Evolutionary conservation across 495 filamentous ascomycete genomes (phyloP).

Genomic region (Neurospora sublineolata): DNA sequence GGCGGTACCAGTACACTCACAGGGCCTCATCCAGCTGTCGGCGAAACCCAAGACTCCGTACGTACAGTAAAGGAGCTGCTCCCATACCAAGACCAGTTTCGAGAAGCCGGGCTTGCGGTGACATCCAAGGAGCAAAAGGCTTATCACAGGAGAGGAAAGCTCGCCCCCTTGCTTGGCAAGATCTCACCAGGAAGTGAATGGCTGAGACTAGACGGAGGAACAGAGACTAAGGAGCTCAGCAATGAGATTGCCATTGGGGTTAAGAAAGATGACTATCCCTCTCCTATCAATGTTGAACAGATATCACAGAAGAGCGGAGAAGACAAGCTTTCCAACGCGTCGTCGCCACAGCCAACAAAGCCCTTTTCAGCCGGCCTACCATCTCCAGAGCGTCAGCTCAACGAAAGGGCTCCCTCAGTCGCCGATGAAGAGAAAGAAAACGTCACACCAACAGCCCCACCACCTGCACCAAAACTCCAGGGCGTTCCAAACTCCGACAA

Average conservation of each 20-base stretch:
- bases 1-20: slow-evolving; percentile 11
- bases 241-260: slow-evolving; percentile 8
- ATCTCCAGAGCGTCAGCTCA: neutral
- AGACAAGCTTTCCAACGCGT: neutral
- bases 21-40: slow-evolving; percentile 19
- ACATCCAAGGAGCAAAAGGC: slow-evolving; percentile 34
- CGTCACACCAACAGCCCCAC: neutral
- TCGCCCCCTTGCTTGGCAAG: neutral
- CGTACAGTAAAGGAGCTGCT: slow-evolving; percentile 34
- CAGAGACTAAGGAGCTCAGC: slow-evolving; percentile 6
- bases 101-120: slow-evolving; percentile 36
- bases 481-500: neutral
- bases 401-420: neutral
- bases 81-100: slow-evolving; percentile 34
- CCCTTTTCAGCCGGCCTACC: neutral
- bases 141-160: neutral
- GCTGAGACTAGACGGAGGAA: slow-evolving; percentile 1
- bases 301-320: neutral
- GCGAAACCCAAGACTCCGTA: slow-evolving; percentile 23
- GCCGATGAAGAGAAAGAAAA: neutral
- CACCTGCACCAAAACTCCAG: neutral
- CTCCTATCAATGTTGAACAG: slow-evolving; percentile 1
- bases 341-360: neutral
- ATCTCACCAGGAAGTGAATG: neutral
- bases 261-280: neutral